Base-by-base conservation (phyloP, 495 filamentous ascomycete genomes). In the Trichoderma orchidacearum region DNA sequence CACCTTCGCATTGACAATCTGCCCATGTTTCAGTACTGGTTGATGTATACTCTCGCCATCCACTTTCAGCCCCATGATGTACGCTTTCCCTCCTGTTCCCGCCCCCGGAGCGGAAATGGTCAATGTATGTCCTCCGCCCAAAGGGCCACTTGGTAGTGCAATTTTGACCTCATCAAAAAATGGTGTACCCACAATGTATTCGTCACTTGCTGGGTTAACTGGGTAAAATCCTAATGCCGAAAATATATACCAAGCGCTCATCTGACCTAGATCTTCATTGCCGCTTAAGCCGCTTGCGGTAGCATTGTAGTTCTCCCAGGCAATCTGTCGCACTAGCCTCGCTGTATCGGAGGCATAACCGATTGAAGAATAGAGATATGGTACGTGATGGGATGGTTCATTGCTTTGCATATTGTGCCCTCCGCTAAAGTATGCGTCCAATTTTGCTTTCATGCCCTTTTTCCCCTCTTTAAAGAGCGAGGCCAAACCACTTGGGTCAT, bases 371-470 rank as follows among this genome's bases (percentile, higher is more conserved):
- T 64, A 67, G 32, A 69, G 56, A 36, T 69, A 69, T 4, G 63
- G 60, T 23, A 69, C 62, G 27, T 69, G 66, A 31, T 65, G 61
- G 0, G 64, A 65, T 3, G 64, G 65, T 59, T 67, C 63, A 51
- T 65, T 67, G 36, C 61, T 64, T 12, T 69, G 66, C 64, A 67
- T 60, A 52, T 69, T 65, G 29, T 69, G 66, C 2, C 63, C 62
- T 23, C 59, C 59, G 15, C 63, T 59, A 35, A 69, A 69, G 29
- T 63, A 58, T 12, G 58, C 62, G 55, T 67, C 66, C 7, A 67
- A 54, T 36, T 66, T 65, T 9, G 57, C 30, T 25, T 61, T 63
- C 60, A 64, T 62, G 28, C 63, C 63, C 1, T 34, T 25, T 3
- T 63, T 60, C 5, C 64, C 63, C 11, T 59, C 60, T 13, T 48